Conservation (phyloP, 1,284 basidiomycete genomes). For the Somion occarium region DNA sequence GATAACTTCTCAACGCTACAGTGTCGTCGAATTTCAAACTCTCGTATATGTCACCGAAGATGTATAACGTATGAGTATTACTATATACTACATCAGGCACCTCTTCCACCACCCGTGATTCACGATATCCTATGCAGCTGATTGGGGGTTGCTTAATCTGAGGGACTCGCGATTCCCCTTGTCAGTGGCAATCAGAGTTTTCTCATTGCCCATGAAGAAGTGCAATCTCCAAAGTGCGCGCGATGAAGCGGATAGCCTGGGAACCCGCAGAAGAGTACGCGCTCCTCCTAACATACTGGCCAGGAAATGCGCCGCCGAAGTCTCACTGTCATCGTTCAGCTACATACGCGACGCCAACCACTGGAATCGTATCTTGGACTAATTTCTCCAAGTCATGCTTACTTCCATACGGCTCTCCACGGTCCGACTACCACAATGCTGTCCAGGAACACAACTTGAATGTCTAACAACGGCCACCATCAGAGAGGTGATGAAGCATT, state of each 20-base stretch:
- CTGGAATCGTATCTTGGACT: not conserved
- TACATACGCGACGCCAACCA: not conserved
- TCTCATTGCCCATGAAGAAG: not conserved
- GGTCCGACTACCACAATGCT: not conserved
- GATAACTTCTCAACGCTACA: not conserved
- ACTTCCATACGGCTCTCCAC: not conserved
- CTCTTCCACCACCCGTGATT: too few species aligned
- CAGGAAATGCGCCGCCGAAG: too few species aligned
- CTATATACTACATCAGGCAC: not conserved
- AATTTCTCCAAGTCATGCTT: not conserved
- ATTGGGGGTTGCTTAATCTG: not conserved
- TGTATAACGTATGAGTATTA: not conserved
- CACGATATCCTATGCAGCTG: not conserved
- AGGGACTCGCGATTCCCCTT: not conserved
- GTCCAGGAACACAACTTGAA: not conserved
- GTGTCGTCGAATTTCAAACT: not conserved
- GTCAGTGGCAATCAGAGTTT: not conserved
- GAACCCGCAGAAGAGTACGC: too few species aligned
- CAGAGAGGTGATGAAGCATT: not conserved
- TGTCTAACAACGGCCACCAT: not conserved
- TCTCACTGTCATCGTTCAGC: too few species aligned
- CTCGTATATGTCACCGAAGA: not conserved
- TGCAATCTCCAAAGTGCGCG: not conserved
- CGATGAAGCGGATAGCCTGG: not conserved
- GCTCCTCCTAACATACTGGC: not conserved